These are phyloP conservation scores for Beta vulgaris DNA, from an alignment of 148 eudicot genomes.

Conservation along the genomic window DNA sequence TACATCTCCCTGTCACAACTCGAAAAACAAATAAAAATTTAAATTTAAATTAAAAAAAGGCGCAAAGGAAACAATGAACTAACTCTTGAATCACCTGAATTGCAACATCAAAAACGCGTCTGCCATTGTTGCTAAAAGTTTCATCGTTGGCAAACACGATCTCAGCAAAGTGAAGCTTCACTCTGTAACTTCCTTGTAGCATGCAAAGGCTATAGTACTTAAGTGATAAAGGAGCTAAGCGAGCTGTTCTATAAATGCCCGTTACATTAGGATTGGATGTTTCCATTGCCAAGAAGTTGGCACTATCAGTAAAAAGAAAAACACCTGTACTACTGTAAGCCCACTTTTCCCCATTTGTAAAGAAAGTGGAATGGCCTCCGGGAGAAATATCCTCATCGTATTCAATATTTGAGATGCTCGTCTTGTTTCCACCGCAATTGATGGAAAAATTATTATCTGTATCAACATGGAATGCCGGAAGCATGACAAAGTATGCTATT, in stretches of 20 bases:
- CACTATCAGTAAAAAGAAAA: constrained; percentile 33
- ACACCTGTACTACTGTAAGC: constrained; percentile 71
- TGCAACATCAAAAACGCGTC: constrained; percentile 63
- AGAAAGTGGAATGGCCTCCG: constrained; percentile 48
- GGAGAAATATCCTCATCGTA: constrained; percentile 47
- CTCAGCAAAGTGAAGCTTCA: constrained; percentile 73
- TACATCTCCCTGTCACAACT: constrained; percentile 41
- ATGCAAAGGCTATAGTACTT: constrained; percentile 71
- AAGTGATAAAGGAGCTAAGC: constrained; percentile 62
- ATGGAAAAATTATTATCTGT: constrained; percentile 63
- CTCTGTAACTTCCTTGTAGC: constrained; percentile 50
- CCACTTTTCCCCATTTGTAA: constrained; percentile 44
- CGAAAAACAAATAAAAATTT: background rate
- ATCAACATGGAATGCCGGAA: background rate
- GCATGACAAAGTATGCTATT: background rate
- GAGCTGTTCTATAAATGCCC: constrained; percentile 53
- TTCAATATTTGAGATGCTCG: constrained; percentile 32
- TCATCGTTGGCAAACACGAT: constrained; percentile 45
- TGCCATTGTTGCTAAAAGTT: constrained; percentile 49
- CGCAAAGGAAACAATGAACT: background rate
- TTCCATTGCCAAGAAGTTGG: constrained; percentile 32
- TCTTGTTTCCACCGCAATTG: constrained; percentile 64
- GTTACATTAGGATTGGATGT: constrained; percentile 31
- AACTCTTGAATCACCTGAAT: constrained; percentile 35
- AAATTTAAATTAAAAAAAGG: background rate